A percentile compares a stretch with the other conserved stretches of the same genome.
Evolutionary conservation across 2,329 filamentous ascomycete genomes (phyloP).

Genomic region (Scytalidium sp.): DNA sequence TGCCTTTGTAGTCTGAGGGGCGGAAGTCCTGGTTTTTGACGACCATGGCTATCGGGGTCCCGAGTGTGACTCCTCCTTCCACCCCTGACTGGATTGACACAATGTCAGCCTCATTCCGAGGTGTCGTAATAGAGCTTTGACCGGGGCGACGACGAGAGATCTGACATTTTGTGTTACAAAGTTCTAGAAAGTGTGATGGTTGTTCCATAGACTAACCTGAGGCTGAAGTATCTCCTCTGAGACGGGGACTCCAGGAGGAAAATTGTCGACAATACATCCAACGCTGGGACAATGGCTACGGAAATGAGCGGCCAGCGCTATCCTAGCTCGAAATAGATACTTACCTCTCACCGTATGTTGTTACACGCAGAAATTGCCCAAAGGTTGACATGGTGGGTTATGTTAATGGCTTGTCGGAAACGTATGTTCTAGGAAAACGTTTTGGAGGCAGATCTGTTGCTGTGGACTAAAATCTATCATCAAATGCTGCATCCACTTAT

Average conservation of each 20-base stretch:
- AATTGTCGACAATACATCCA: constrained; percentile 92
- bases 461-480: neutral
- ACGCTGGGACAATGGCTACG: constrained; percentile 76
- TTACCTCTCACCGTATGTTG: neutral
- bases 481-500: neutral
- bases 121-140: constrained; percentile 86
- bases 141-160: constrained; percentile 88
- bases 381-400: neutral
- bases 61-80: constrained; percentile 84
- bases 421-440: neutral
- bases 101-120: constrained; percentile 85
- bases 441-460: neutral
- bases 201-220: constrained; percentile 39
- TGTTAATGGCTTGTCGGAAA: neutral
- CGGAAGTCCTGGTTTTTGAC: constrained; percentile 92
- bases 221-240: constrained; percentile 88
- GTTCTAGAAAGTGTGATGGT: neutral
- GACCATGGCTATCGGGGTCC: constrained; percentile 83
- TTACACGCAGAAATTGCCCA: neutral
- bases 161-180: constrained; percentile 11
- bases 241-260: constrained; percentile 82
- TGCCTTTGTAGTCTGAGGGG: constrained; percentile 84
- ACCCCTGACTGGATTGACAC: constrained; percentile 92
- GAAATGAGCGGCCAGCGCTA: neutral
- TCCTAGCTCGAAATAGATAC: neutral